Conservation (phyloP, 176 grass and related monocot species). For the Echinochloa phyllopogon region DNA sequence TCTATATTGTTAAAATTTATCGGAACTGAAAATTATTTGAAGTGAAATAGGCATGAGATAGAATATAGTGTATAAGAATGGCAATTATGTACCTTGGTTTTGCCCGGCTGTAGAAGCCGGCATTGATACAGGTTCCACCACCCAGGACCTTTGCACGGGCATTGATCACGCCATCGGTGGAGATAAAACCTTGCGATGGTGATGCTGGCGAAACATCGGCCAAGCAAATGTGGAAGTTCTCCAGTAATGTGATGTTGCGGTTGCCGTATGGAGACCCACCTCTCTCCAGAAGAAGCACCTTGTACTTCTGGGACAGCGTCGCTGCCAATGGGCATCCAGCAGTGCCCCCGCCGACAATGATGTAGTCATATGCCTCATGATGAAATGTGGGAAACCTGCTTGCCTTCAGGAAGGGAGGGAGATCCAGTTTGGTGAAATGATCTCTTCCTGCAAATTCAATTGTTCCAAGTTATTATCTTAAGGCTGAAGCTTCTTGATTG, state of each 20-base stretch:
- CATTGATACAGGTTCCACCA: slow-evolving; percentile 89
- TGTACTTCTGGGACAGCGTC: slow-evolving; percentile 78
- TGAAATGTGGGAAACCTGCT: slow-evolving; percentile 60
- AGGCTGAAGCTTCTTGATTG: not conserved
- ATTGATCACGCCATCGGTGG: slow-evolving; percentile 94
- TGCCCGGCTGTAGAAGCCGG: slow-evolving; percentile 92
- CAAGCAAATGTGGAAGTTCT: slow-evolving; percentile 92
- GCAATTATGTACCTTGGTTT: slow-evolving; percentile 59
- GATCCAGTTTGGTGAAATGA: slow-evolving; percentile 32
- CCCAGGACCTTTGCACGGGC: slow-evolving; percentile 77
- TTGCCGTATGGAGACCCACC: slow-evolving; percentile 90
- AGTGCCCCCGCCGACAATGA: slow-evolving; percentile 84
- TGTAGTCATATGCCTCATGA: slow-evolving; percentile 72
- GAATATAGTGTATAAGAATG: not conserved
- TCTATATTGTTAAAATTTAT: not conserved
- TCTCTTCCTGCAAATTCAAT: slow-evolving; percentile 63
- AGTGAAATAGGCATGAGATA: not conserved
- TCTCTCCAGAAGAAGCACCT: slow-evolving; percentile 81
- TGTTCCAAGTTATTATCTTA: slow-evolving; percentile 21
- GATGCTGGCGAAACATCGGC: slow-evolving; percentile 61
- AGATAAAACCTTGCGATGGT: slow-evolving; percentile 80
- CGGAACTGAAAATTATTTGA: not conserved
- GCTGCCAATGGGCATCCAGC: slow-evolving; percentile 87
- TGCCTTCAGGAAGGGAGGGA: slow-evolving; percentile 63
- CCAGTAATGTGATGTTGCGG: slow-evolving; percentile 76